phyloP scores from a whole-genome alignment of 208 protist genomes.

The Acanthamoeba rhysodes region DNA sequence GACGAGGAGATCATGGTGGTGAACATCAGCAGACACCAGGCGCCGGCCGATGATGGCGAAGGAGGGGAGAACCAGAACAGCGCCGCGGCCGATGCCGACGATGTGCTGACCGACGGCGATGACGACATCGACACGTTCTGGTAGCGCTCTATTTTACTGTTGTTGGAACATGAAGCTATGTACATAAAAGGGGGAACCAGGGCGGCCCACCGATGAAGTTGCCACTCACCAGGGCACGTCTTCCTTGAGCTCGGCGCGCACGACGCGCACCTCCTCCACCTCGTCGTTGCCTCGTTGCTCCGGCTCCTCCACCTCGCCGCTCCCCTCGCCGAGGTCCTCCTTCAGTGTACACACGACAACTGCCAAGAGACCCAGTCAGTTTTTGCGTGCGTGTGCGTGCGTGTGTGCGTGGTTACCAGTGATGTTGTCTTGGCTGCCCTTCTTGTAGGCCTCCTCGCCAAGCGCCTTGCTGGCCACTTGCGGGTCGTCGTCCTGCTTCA shows the following conservation, averaged over 20 bases:
- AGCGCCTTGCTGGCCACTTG: conserved; percentile 50
- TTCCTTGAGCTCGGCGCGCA: conserved; percentile 3
- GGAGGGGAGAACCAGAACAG: not conserved
- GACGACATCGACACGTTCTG: not conserved
- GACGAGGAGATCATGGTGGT: conserved; percentile 25
- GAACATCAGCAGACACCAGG: not conserved
- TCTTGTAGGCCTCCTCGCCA: conserved; percentile 43
- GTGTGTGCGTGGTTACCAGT: not conserved
- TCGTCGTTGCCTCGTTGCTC: not conserved
- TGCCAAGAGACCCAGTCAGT: not conserved
- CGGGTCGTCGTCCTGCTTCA: conserved; percentile 21
- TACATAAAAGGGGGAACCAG: no score
- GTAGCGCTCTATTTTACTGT: not conserved
- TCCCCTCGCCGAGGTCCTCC: not conserved
- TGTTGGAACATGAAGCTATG: no score
- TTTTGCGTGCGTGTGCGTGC: not conserved
- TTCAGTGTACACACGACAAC: conserved; percentile 11
- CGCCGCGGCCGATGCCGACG: not conserved
- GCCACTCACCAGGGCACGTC: not conserved
- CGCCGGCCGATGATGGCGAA: no score
- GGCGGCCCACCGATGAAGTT: no score
- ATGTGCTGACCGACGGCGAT: not conserved
- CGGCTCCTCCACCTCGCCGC: not conserved
- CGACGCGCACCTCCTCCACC: not conserved
- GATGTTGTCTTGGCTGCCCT: conserved; percentile 42